Evolutionary conservation across 164 flowering plant genomes (phyloP), one percentile per base, ranked within the genome.

Genomic region (Houttuynia cordata): DNA sequence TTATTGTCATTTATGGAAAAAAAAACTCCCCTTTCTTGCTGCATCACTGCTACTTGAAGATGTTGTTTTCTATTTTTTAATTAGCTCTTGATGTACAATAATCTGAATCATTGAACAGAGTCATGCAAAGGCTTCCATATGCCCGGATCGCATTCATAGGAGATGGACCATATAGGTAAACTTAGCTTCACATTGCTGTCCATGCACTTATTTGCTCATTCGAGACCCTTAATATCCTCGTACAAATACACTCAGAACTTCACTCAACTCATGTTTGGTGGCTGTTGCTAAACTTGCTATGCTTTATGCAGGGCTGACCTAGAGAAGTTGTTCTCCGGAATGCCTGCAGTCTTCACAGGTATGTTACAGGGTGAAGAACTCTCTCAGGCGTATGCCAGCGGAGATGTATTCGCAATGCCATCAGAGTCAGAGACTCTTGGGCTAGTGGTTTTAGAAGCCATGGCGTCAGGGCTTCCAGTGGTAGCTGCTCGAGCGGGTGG

Each of bases 381-480:
- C 51, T 93, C 99, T 24, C 88, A 88, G 68, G 97, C 99, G 58
- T 93, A 93, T 61, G 99, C 99, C 17, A 93, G 99, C 67, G 97
- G 99, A 34, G 99, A 93, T 60, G 84, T 93, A 17, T 93, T 93
- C 59, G 65, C 85, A 62, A 93, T 90, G 99, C 99, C 99, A 58
- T 93, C 99, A 19, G 99, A 93, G 66, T 93, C 99, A 0, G 99
- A 93, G 72, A 93, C 99, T 12, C 91, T 93, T 3, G 99, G 97
- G 20, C 87, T 86, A n/a, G 97, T 93, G 19, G 99, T 93, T 22
- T 70, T 93, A 64, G 99, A 93, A 68, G 83, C 99, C 68, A 90
- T 93, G 99, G 83, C 99, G 62, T 93, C 99, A 0, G 97, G 95
- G 0, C 63, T 93, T 19, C 99, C 99, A 19, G 99, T 93, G 37